A percentile compares a stretch with the other conserved stretches of the same genome.
phyloP scores from a whole-genome alignment of 352 stramenopile species.

The Sclerospora graminicola region DNA sequence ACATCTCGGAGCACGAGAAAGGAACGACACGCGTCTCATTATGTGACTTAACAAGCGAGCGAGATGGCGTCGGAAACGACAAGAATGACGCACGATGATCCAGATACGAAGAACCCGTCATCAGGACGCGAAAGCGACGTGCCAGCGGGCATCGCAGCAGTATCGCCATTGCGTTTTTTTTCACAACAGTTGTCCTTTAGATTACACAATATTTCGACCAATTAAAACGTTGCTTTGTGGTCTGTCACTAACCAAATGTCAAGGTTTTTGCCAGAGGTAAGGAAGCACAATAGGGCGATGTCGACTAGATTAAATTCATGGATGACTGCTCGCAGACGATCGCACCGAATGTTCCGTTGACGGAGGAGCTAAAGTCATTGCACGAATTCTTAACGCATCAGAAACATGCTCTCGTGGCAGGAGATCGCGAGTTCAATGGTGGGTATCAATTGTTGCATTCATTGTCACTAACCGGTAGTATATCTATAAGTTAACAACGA shows the following conservation, averaged over 20 bases:
- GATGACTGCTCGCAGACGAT: slow-evolving; percentile 28
- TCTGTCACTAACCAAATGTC: slow-evolving; percentile 13
- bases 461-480: background rate
- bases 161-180: slow-evolving; percentile 6
- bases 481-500: background rate
- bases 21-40: slow-evolving; percentile 62
- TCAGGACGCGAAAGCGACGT: slow-evolving; percentile 6
- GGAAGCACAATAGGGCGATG: background rate
- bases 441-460: background rate
- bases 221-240: too few species aligned
- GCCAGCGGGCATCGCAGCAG: slow-evolving; percentile 11
- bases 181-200: background rate
- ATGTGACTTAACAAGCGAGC: slow-evolving; percentile 59
- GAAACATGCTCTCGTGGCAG: slow-evolving; percentile 15
- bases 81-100: slow-evolving; percentile 31
- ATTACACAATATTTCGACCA: slow-evolving; percentile 5
- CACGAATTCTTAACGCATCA: slow-evolving; percentile 49
- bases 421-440: slow-evolving; percentile 39
- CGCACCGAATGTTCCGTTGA: slow-evolving; percentile 33
- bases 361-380: slow-evolving; percentile 41
- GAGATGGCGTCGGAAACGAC: slow-evolving; percentile 40
- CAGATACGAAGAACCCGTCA: background rate
- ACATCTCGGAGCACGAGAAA: slow-evolving; percentile 71
- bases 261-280: slow-evolving; percentile 16
- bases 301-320: background rate